Conservation (phyloP, 495 filamentous ascomycete genomes). For the Hypoxylon rickii region DNA sequence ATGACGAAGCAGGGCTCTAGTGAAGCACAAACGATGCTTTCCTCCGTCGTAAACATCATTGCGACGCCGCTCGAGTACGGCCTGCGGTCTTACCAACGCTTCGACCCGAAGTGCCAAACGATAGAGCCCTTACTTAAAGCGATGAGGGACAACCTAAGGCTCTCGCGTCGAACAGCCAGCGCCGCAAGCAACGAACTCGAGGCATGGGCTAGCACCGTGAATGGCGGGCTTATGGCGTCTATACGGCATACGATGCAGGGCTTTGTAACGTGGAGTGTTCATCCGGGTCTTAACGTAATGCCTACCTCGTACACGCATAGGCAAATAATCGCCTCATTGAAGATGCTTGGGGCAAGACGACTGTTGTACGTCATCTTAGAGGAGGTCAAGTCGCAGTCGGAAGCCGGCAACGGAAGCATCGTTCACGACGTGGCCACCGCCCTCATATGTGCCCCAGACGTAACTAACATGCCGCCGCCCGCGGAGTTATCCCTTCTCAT, state of each 20-base stretch:
- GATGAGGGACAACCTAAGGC: conserved; percentile 68
- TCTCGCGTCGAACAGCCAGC: conserved; percentile 66
- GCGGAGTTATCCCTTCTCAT: conserved; percentile 29
- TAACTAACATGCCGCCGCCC: conserved; percentile 51
- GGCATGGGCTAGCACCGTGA: conserved; percentile 66
- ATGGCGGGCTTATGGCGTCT: conserved; percentile 64
- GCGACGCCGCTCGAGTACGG: conserved; percentile 76
- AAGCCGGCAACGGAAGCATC: conserved; percentile 59
- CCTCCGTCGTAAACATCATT: conserved; percentile 80
- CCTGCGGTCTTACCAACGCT: conserved; percentile 71
- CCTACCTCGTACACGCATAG: conserved; percentile 81
- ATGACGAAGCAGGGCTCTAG: conserved; percentile 75
- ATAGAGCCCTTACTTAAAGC: conserved; percentile 72
- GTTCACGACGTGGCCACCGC: conserved; percentile 76
- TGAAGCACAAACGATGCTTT: conserved; percentile 81
- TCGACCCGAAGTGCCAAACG: conserved; percentile 68
- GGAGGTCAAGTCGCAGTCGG: conserved; percentile 62
- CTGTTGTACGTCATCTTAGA: conserved; percentile 68
- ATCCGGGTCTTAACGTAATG: conserved; percentile 64
- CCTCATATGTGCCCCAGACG: conserved; percentile 73
- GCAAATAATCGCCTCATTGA: conserved; percentile 66
- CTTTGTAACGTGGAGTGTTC: conserved; percentile 73
- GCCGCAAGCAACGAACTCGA: conserved; percentile 76
- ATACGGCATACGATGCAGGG: conserved; percentile 68
- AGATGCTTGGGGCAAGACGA: conserved; percentile 70